phyloP scores from a whole-genome alignment of 495 filamentous ascomycete species.

The Hyaloscypha finlandica region DNA sequence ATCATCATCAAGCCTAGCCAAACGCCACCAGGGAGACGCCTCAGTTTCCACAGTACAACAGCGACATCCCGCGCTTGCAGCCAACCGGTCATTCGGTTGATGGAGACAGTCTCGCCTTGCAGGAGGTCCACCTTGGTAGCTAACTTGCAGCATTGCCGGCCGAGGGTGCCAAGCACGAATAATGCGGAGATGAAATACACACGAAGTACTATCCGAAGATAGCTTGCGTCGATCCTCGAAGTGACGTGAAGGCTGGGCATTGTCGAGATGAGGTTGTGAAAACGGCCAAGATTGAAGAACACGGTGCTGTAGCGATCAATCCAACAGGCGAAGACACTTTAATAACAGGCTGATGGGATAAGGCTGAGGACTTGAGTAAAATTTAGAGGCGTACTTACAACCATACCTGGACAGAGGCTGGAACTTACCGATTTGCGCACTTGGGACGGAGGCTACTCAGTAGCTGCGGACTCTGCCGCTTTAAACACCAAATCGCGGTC shows the following conservation, averaged over 20 bases:
- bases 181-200: background rate
- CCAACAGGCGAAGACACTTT: background rate
- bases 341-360: background rate
- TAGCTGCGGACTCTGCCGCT: too few relatives aligned
- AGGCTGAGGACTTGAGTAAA: too few relatives aligned
- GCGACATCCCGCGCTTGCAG: background rate
- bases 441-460: too few relatives aligned
- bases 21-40: conserved; percentile 4
- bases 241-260: background rate
- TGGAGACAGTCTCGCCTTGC: background rate
- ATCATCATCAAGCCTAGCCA: conserved; percentile 7
- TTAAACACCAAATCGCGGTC: too few relatives aligned
- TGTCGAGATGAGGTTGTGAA: background rate
- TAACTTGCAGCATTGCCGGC: conserved; percentile 4
- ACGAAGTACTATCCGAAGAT: background rate
- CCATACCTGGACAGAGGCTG: too few relatives aligned
- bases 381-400: too few relatives aligned
- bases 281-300: background rate
- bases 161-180: background rate
- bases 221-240: background rate
- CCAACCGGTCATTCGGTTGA: conserved; percentile 11
- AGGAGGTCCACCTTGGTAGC: conserved; percentile 3
- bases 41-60: background rate
- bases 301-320: background rate
- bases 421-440: too few relatives aligned